Conservation (phyloP, 768 basidiomycete species). For the Myochromella boudieri region DNA sequence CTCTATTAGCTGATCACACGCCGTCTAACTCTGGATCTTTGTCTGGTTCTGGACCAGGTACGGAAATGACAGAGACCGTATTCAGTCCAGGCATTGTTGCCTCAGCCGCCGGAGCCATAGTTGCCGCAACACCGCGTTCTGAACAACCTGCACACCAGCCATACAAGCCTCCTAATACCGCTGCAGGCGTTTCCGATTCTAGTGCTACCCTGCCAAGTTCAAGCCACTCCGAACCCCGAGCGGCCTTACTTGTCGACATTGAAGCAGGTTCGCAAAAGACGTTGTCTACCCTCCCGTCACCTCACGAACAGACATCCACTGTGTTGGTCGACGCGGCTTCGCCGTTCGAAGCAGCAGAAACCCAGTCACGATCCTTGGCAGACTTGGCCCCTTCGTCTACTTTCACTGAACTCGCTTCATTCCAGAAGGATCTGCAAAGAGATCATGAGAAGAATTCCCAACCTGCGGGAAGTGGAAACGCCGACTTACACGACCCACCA, state of each 20-base stretch:
- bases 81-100: constrained; percentile 1
- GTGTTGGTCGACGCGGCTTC: background rate
- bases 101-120: background rate
- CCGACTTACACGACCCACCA: constrained; percentile 15
- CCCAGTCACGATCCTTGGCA: constrained; percentile 5
- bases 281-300: constrained; percentile 1
- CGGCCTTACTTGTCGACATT: background rate
- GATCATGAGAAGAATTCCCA: constrained; percentile 14
- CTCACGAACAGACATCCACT: constrained; percentile 2
- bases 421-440: constrained; percentile 15
- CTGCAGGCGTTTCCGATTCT: background rate
- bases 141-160: constrained; percentile 8
- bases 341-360: background rate
- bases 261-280: background rate
- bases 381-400: constrained; percentile 2
- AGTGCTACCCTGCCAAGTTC: background rate
- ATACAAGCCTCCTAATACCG: constrained; percentile 6
- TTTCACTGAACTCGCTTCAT: constrained; percentile 8
- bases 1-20: background rate
- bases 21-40: constrained; percentile 4
- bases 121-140: background rate
- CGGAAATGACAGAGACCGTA: constrained; percentile 9
- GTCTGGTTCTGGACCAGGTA: background rate
- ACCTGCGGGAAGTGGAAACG: constrained; percentile 8
- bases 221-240: constrained; percentile 1